Base-by-base conservation (phyloP, 345 rosid genomes). In the Reutealis trisperma region DNA sequence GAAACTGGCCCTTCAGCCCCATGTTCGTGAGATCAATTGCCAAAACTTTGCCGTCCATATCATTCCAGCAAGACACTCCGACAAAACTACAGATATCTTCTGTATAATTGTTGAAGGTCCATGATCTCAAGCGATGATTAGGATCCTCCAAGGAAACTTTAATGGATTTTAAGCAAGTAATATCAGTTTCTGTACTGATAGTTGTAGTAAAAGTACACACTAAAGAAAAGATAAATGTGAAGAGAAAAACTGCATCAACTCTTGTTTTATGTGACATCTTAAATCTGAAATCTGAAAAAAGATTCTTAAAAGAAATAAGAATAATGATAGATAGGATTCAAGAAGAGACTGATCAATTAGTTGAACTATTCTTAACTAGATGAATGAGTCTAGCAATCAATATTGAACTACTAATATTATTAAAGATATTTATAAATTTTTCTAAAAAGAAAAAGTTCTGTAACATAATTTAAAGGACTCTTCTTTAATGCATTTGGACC, bases 1-100 rank as follows among this genome's bases (percentile, higher is more conserved):
- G 89, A 54, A 86, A 80, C 75, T 67, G 63, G 13, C 84, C 87
- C 55, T 72, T 58, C 1, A 86, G 77, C 18, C 78, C 77, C 71
- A 49, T 76, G 62, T 59, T 71, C 27, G 52, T 0, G 57, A 86
- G 80, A 0, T 24, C 5, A 14, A 78, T 58, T 44, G 22, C 66
- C 5, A 82, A 5, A 19, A 85, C 85, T 47, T 0, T 62, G 54
- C 57, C 71, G 55, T 60, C 63, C 0, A 11, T 22, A 1, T 8
- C 0, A 34, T 49, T 9, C 80, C 78, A 79, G 41, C 83, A 80
- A 0, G 9, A 14, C 4, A 85, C 81, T 16, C 88, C 88, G 1
- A 0, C 1, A 47, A 85, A 85, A 0, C 1, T 1, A 68, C 84
- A 75, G 49, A 80, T 44, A 30, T 78, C 84, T 6, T 76, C 34